phyloP scores from a whole-genome alignment of 306 rosid species.

The Trichosanthes truncata region DNA sequence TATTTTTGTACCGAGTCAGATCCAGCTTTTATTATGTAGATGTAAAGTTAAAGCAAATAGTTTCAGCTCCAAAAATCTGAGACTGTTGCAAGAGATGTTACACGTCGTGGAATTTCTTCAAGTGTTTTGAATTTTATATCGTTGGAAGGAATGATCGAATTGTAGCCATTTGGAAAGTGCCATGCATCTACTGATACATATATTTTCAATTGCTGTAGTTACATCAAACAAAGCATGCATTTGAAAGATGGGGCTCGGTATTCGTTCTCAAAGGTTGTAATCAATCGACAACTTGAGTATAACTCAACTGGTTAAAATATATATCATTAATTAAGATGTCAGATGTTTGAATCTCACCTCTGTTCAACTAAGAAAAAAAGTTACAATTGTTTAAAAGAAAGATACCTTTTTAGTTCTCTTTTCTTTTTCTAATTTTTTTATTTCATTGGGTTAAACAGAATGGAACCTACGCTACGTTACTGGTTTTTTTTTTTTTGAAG shows the following conservation, averaged over 20 bases:
- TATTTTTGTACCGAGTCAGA: not conserved
- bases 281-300: too few relatives aligned
- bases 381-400: too few relatives aligned
- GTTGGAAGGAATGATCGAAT: not conserved
- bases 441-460: not conserved
- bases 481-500: too few relatives aligned
- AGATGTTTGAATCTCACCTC: too few relatives aligned
- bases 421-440: not conserved
- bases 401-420: not conserved
- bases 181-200: not conserved
- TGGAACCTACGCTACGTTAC: too few relatives aligned
- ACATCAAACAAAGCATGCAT: not conserved
- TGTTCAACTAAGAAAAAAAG: too few relatives aligned
- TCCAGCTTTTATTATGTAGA: not conserved
- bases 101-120: not conserved
- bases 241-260: not conserved
- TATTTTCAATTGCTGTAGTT: not conserved
- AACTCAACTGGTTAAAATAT: too few relatives aligned
- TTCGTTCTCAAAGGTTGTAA: too few relatives aligned
- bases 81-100: not conserved
- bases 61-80: constrained; percentile 1
- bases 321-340: too few relatives aligned
- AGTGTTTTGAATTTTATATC: not conserved
- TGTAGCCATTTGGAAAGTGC: not conserved
- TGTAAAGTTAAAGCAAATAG: not conserved